phyloP scores from a whole-genome alignment of 371 early-diverging fungal genomes.

The Parasitella parasitica region DNA sequence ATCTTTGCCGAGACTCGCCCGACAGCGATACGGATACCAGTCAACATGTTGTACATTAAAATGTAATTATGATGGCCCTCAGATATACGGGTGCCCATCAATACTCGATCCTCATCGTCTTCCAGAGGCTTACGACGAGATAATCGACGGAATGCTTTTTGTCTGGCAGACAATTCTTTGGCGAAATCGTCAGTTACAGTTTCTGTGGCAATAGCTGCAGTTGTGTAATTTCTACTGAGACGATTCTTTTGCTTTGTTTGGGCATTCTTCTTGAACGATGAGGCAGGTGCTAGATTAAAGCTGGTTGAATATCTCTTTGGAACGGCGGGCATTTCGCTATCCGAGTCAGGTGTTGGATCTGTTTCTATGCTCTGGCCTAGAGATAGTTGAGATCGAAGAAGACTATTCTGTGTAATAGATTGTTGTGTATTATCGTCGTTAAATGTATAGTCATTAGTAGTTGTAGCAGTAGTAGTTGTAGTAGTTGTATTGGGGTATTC shows the following conservation, averaged over 20 bases:
- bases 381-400: constrained; percentile 16
- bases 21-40: constrained; percentile 79
- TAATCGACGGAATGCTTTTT: constrained; percentile 33
- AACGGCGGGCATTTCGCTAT: neutral
- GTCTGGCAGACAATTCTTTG: constrained; percentile 27
- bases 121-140: constrained; percentile 18
- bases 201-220: neutral
- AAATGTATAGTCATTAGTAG: neutral
- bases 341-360: constrained; percentile 19
- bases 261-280: constrained; percentile 10
- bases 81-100: constrained; percentile 61
- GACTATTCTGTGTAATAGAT: constrained; percentile 2
- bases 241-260: constrained; percentile 12
- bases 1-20: constrained; percentile 79
- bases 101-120: constrained; percentile 41
- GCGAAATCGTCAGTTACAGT: constrained; percentile 28
- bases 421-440: neutral
- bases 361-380: constrained; percentile 14
- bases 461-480: neutral
- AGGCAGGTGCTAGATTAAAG: constrained; percentile 19
- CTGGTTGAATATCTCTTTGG: constrained; percentile 25
- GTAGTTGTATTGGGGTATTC: constrained; percentile 6
- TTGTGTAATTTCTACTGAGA: constrained; percentile 6
- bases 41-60: constrained; percentile 96
- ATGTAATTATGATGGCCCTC: constrained; percentile 68